Conservation (phyloP, 768 basidiomycete species). For the Scleroderma bovista region DNA sequence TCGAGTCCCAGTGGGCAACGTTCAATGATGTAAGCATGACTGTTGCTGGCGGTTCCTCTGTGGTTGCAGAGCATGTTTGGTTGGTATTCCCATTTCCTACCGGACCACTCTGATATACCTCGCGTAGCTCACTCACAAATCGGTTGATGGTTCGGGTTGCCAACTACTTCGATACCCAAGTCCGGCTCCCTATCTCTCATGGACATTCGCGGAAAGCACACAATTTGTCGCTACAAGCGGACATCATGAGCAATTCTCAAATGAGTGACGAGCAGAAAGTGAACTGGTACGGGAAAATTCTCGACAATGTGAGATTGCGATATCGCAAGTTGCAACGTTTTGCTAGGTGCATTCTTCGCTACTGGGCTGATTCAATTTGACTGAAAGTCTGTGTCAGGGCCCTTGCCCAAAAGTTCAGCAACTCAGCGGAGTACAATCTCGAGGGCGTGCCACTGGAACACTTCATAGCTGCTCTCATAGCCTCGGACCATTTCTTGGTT, state of each 20-base stretch:
- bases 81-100: constrained; percentile 32
- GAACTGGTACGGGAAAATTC: constrained; percentile 87
- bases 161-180: constrained; percentile 92
- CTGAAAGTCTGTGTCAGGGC: constrained; percentile 36
- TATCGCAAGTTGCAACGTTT: constrained; percentile 94
- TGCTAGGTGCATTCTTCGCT: constrained; percentile 50
- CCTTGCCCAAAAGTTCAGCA: constrained; percentile 83
- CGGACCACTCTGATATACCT: background rate
- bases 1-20: constrained; percentile 94
- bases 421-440: constrained; percentile 86
- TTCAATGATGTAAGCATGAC: constrained; percentile 89
- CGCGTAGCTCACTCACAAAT: constrained; percentile 77
- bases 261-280: constrained; percentile 83
- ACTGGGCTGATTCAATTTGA: background rate
- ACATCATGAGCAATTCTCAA: constrained; percentile 30
- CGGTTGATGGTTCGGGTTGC: constrained; percentile 89
- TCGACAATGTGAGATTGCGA: constrained; percentile 86
- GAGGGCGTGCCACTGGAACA: constrained; percentile 67
- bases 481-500: constrained; percentile 88
- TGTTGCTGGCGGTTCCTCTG: constrained; percentile 77
- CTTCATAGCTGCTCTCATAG: constrained; percentile 75
- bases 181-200: constrained; percentile 61
- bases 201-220: constrained; percentile 19
- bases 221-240: constrained; percentile 33
- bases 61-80: constrained; percentile 97